Percentiles rank a stretch among this genome's conserved stretches.
Evolutionary conservation across 352 stramenopile genomes (phyloP).

Genomic region (Phytopythium delawarense): DNA sequence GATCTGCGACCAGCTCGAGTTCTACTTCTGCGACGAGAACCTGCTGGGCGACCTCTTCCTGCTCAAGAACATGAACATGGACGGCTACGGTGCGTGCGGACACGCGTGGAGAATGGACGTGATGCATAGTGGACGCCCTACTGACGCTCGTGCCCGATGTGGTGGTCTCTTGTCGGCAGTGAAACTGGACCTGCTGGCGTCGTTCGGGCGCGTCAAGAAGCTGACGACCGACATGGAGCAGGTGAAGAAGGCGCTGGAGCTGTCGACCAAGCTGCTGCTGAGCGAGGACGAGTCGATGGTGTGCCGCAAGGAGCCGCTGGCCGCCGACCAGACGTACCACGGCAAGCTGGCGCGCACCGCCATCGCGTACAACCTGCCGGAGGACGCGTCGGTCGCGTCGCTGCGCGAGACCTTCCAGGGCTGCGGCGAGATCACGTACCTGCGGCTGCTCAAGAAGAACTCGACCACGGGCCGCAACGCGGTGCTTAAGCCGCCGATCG

Average conservation of each 20-base stretch:
- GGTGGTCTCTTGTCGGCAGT: slow-evolving; percentile 24
- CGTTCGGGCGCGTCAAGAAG: slow-evolving; percentile 85
- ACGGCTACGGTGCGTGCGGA: slow-evolving; percentile 59
- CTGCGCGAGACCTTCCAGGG: slow-evolving; percentile 81
- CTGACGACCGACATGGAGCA: slow-evolving; percentile 80
- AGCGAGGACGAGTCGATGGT: slow-evolving; percentile 83
- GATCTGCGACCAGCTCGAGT: slow-evolving; percentile 87
- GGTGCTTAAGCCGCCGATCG: slow-evolving; percentile 85
- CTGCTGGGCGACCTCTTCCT: slow-evolving; percentile 79
- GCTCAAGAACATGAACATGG: slow-evolving; percentile 88
- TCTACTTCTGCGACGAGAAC: slow-evolving; percentile 89
- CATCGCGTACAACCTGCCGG: slow-evolving; percentile 85
- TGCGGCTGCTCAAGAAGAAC: slow-evolving; percentile 88
- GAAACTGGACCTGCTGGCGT: slow-evolving; percentile 80
- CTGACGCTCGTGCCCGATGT: not conserved
- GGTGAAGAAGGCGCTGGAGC: slow-evolving; percentile 76
- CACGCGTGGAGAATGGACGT: too few species aligned
- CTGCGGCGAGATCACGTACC: slow-evolving; percentile 82
- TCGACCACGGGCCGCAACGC: slow-evolving; percentile 82
- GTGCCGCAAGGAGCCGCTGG: slow-evolving; percentile 79
- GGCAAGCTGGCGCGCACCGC: slow-evolving; percentile 80
- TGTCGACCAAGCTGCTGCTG: slow-evolving; percentile 82
- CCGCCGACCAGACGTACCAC: slow-evolving; percentile 81
- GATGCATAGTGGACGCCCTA: not conserved
- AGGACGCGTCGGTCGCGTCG: slow-evolving; percentile 81